Base-by-base conservation (phyloP, 1,284 basidiomycete genomes). In the Puccinia polysora region DNA sequence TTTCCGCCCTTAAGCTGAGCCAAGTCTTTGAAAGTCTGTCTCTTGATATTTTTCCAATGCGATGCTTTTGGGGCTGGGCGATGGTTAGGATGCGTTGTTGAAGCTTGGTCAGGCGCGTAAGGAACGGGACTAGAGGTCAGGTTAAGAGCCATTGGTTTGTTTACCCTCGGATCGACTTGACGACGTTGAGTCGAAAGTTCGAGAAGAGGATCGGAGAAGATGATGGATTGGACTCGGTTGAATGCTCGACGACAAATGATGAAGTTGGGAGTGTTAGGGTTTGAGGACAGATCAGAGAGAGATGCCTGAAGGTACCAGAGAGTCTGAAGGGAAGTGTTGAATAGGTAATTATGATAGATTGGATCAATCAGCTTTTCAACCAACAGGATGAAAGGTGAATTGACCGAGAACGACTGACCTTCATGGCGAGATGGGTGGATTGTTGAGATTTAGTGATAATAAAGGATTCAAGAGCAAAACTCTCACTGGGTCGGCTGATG, bases 261-360 rank as follows among this genome's bases (percentile, higher is more conserved):
- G 81, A 98, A 97, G 0, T 92, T 89, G 30, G 84, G 85, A 1
- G 92, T 88, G 25, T 45, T 55, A 28, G 60, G 69, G 14, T 83
- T 82, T 3, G 82, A 79, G 0, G 89, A 85, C n/a, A 96, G 83
- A 80, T 97, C 94, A 74, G 86, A 87, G n/a, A 97, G 83, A 34
- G 89, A 87, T 25, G 92, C 89, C 85, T 97, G 94, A 88, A 97
- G 93, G 81, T 93, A 96, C 92, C 93, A 97, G 63, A 97, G 82
- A 0, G 94, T 96, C 93, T 95, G 78, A 50, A 10, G 4, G 2
- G 23, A 1, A 25, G 7, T 50, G 7, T n/a, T n/a, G 43, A 40
- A 34, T 36, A 8, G 28, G 53, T 43, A 49, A 36, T 36, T 23
- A 23, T 34, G n/a, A 36, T 38, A 23, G 23, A 55, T 12, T 18